These are phyloP conservation scores for Sporothrix dimorphospora DNA, from an alignment of 2,329 filamentous ascomycete genomes.

Conservation along the genomic window DNA sequence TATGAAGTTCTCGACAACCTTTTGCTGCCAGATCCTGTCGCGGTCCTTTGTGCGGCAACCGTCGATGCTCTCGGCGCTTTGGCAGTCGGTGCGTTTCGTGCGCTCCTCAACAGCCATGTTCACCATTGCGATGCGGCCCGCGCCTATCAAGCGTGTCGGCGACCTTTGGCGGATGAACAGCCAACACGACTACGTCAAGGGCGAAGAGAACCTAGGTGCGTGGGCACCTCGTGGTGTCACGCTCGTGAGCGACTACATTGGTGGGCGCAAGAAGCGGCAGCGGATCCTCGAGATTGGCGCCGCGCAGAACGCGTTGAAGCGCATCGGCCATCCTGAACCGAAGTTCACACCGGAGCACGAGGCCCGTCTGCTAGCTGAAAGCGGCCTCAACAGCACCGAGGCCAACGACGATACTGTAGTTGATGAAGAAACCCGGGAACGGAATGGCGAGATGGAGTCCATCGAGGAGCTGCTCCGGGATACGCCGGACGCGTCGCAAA, in stretches of 20 bases:
- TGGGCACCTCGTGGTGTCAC: slow-evolving; percentile 92
- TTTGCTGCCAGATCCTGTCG: slow-evolving; percentile 81
- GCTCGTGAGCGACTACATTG: slow-evolving; percentile 84
- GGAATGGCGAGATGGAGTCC: slow-evolving; percentile 48
- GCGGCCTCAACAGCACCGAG: slow-evolving; percentile 37
- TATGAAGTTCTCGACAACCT: slow-evolving; percentile 81
- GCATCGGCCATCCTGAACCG: slow-evolving; percentile 56
- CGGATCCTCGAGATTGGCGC: slow-evolving; percentile 81
- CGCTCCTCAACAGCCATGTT: slow-evolving; percentile 87
- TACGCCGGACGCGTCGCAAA: slow-evolving; percentile 56
- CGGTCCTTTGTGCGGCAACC: slow-evolving; percentile 82
- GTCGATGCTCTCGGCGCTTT: slow-evolving; percentile 84
- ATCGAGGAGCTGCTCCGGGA: slow-evolving; percentile 63
- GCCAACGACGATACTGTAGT: slow-evolving; percentile 40
- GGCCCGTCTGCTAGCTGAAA: slow-evolving; percentile 34
- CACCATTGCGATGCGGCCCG: slow-evolving; percentile 80
- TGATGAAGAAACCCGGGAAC: slow-evolving; percentile 36
- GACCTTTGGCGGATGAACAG: slow-evolving; percentile 98
- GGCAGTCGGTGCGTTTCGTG: slow-evolving; percentile 81
- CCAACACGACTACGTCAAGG: slow-evolving; percentile 92
- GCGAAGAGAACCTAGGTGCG: slow-evolving; percentile 80
- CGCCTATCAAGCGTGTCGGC: slow-evolving; percentile 85
- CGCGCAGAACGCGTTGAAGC: slow-evolving; percentile 67
- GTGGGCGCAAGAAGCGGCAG: slow-evolving; percentile 70
- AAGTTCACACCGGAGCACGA: slow-evolving; percentile 22